phyloP scores from a whole-genome alignment of 1,284 basidiomycete species.

The Boletus subluridellus region DNA sequence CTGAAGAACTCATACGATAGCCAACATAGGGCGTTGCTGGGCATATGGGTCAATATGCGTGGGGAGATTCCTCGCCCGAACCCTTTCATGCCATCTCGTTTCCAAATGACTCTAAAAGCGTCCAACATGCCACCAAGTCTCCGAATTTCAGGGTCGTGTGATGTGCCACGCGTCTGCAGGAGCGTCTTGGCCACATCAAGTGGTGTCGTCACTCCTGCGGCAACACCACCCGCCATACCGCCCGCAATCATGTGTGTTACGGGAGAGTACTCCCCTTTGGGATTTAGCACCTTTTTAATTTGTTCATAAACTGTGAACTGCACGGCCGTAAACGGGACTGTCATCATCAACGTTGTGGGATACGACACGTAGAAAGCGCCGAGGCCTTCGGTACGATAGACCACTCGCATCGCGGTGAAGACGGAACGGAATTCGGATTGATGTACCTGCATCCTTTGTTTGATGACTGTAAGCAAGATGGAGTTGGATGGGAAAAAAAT shows the following conservation, averaged over 20 bases:
- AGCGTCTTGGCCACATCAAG: slow-evolving; percentile 99
- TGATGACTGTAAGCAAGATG: slow-evolving; percentile 70
- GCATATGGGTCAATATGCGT: slow-evolving; percentile 93
- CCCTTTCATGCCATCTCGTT: slow-evolving; percentile 80
- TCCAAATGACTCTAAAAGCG: slow-evolving; percentile 87
- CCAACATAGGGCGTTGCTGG: slow-evolving; percentile 97
- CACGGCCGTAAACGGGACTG: slow-evolving; percentile 96
- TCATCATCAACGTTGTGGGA: slow-evolving; percentile 95
- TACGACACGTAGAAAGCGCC: slow-evolving; percentile 97
- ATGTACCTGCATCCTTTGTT: slow-evolving; percentile 98
- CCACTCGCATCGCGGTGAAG: slow-evolving; percentile 73
- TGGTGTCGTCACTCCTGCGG: slow-evolving; percentile 94
- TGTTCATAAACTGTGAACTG: slow-evolving; percentile 98
- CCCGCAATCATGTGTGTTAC: slow-evolving; percentile 88
- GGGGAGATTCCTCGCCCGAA: slow-evolving; percentile 88
- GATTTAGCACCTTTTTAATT: slow-evolving; percentile 86
- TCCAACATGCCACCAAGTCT: slow-evolving; percentile 83
- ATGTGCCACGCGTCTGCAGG: slow-evolving; percentile 89
- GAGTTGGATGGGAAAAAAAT: slow-evolving; percentile 9
- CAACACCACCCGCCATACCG: slow-evolving; percentile 89
- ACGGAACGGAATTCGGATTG: slow-evolving; percentile 88
- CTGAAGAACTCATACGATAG: slow-evolving; percentile 96
- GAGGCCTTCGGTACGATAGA: slow-evolving; percentile 86
- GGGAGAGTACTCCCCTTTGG: slow-evolving; percentile 84
- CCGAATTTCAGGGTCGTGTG: slow-evolving; percentile 79